Base-by-base conservation (phyloP, 352 stramenopile species). In the Globisporangium uncinulatum region DNA sequence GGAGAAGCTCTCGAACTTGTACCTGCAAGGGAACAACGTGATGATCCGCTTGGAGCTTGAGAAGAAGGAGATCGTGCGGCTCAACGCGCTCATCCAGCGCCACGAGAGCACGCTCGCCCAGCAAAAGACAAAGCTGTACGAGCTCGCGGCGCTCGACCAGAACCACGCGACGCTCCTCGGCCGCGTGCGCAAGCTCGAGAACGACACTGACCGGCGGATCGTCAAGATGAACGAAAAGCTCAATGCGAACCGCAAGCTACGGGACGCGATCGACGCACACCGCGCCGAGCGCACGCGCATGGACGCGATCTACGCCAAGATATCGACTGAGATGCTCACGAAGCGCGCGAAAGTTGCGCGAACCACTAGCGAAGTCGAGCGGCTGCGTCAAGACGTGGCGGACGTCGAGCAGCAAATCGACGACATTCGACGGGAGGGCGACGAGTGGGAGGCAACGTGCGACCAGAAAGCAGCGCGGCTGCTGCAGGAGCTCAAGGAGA, bases 151-250 rank as follows among this genome's bases (percentile, higher is more conserved):
- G 11, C 62, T 91, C 15, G 80, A 89, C 34, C 74, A 86, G 60
- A 90, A 87, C 62, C 80, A 92, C 56, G 63, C 51, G 14, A 66
- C 78, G 13, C 69, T 92, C 20, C 65, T 91, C 10, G 70, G 63
- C 1, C 71, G 79, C 32, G 71, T 89, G 2, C 76, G 83, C 56
- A 92, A 92, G 41, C 86, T 94, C 71, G 79, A 94, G 67, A 73
- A 87, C 50, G 83, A 94, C 10, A 83, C 92, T 9, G 83, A 94
- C 58, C 81, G 81, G 4, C 79, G 82, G 1, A 81, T 94, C 42
- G 76, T 94, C 32, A 89, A 88, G 32, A 83, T 94, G 69, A 94
- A 94, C 54, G 83, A 92, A 46, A 83, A 80, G 15, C 74, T 94
- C 20, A 80, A 75, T 29, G 66, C 58, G 36, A 94, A 90, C 58